Evolutionary conservation across 495 filamentous ascomycete species (phyloP), one percentile per base, ranked within the genome.

Genomic region (Tuber borchii): DNA sequence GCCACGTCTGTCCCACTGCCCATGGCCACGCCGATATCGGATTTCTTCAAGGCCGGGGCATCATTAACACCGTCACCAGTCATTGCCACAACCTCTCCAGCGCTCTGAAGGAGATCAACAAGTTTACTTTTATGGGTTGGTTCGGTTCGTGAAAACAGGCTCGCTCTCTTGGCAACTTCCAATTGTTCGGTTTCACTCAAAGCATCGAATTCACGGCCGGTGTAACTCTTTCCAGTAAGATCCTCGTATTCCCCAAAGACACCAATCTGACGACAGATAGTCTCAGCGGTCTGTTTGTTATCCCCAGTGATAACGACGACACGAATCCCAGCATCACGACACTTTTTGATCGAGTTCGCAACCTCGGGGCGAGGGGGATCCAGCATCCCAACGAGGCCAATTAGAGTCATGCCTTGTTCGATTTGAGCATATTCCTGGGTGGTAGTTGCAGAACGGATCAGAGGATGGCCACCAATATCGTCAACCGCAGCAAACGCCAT

Each of bases 51-150:
- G 26, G 96, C 96, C 61, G 96, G 96, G 2, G 96, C 96, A 86
- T 99, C 96, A 82, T 99, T 99, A 84, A 99, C 96, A 83, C 96
- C 96, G 83, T 99, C 96, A 80, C 96, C 96, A 76, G 96, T 99
- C 96, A 99, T 99, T 77, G 96, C 96, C 76, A 99, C 96, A 42
- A 99, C 96, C 83, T 98, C 93, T 77, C 93, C 93, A 77, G 92
- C 86, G 40, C 92, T 92, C 84, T 99, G 96, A 74, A 99, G 91
- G 43, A 98, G 90, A 85, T 99, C 96, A 68, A 99, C 95, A 42
- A 99, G 90, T 85, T 92, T 93, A 10, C 92, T 95, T 87, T 99
- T 99, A 87, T 99, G 96, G 42, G 87, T 87, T 56, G 96, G 96
- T 85, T 99, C 96, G 40, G 95, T 97, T 72, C 96, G 90, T n/a